These are phyloP conservation scores for Pseudogymnoascus sp. DNA, from an alignment of 2,329 filamentous ascomycete genomes.

Conservation along the genomic window DNA sequence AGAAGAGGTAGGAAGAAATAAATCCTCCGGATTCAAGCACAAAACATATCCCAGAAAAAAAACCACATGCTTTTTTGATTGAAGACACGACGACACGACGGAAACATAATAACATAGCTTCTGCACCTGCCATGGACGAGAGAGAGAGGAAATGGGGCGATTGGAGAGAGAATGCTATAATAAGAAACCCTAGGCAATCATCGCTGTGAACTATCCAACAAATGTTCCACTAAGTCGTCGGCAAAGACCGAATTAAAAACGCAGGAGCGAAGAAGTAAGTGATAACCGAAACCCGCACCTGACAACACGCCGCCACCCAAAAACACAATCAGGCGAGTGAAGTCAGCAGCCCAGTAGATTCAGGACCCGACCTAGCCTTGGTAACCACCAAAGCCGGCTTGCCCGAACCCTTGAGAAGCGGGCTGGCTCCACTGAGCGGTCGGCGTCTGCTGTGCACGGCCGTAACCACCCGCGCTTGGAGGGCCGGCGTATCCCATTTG, in stretches of 20 bases:
- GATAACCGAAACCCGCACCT: background rate
- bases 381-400: conserved; percentile 56
- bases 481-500: conserved; percentile 65
- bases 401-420: conserved; percentile 52
- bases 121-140: background rate
- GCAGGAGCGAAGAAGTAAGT: background rate
- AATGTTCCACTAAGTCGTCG: conserved; percentile 10
- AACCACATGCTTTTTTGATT: conserved; percentile 1
- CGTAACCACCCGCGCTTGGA: conserved; percentile 75
- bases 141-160: background rate
- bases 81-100: background rate
- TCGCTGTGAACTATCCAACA: conserved; percentile 14
- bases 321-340: background rate
- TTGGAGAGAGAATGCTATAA: background rate
- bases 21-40: background rate
- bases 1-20: background rate
- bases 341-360: background rate
- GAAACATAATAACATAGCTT: background rate
- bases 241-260: background rate
- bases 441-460: conserved; percentile 55
- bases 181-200: conserved; percentile 12
- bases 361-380: conserved; percentile 41
- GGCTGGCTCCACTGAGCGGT: conserved; percentile 40
- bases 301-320: conserved; percentile 4
- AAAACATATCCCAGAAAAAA: conserved; percentile 2